These are phyloP conservation scores for Orbilia blumenaviensis DNA, from an alignment of 2,329 filamentous ascomycete genomes.

Conservation along the genomic window DNA sequence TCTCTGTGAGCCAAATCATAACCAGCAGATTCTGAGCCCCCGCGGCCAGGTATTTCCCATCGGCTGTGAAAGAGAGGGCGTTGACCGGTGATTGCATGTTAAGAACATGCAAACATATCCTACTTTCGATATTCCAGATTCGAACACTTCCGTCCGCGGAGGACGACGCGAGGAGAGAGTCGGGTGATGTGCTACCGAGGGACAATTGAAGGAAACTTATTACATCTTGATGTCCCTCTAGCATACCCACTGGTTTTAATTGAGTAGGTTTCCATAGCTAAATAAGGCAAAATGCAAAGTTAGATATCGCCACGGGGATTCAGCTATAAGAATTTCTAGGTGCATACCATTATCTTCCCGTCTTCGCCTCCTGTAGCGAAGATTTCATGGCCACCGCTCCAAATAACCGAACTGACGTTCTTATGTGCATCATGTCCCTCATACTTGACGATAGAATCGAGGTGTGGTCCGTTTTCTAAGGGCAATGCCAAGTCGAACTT, in stretches of 20 bases:
- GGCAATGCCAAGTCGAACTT: slow-evolving; percentile 37
- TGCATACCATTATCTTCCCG: slow-evolving; percentile 48
- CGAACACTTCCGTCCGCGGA: slow-evolving; percentile 45
- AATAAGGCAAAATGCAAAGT: background rate
- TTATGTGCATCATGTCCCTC: slow-evolving; percentile 51
- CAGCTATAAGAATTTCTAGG: no score
- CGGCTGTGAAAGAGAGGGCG: slow-evolving; percentile 35
- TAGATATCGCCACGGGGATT: background rate
- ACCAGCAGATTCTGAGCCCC: slow-evolving; percentile 43
- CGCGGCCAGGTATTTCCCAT: slow-evolving; percentile 46
- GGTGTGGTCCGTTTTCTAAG: slow-evolving; percentile 19
- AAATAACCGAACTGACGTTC: slow-evolving; percentile 35
- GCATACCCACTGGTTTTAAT: slow-evolving; percentile 41
- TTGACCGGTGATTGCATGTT: slow-evolving; percentile 50
- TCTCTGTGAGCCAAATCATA: slow-evolving; percentile 51
- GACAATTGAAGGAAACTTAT: slow-evolving; percentile 38
- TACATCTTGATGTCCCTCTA: slow-evolving; percentile 45
- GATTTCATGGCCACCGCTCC: slow-evolving; percentile 33
- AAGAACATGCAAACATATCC: slow-evolving; percentile 49
- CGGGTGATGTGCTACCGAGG: slow-evolving; percentile 14
- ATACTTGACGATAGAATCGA: slow-evolving; percentile 21
- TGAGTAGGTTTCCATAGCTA: slow-evolving; percentile 50
- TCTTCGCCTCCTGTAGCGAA: slow-evolving; percentile 48
- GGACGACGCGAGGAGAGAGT: slow-evolving; percentile 40
- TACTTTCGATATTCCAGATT: slow-evolving; percentile 49